Percentiles rank a stretch among this genome's conserved stretches.
phyloP scores from a whole-genome alignment of 208 protist genomes.

The Crithidia thermophila region DNA sequence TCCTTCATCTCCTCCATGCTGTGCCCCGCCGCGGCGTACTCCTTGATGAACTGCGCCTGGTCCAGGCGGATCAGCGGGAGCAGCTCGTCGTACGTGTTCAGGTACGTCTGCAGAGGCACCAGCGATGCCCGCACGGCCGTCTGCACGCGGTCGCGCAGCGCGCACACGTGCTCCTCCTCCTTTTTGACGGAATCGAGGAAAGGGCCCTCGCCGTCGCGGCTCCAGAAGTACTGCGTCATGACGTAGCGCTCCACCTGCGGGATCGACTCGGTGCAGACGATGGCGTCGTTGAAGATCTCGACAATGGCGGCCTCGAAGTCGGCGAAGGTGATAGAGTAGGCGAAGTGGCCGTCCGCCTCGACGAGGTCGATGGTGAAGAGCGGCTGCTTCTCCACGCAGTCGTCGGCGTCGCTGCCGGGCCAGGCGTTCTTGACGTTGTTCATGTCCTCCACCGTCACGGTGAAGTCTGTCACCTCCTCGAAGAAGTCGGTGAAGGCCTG shows the following conservation, averaged over 20 bases:
- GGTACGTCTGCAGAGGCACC: conserved; percentile 86
- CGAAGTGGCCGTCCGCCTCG: conserved; percentile 80
- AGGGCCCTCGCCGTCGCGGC: conserved; percentile 88
- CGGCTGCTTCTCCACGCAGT: conserved; percentile 94
- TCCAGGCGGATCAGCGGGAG: conserved; percentile 89
- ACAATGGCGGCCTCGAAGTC: conserved; percentile 90
- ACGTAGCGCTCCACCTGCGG: conserved; percentile 94
- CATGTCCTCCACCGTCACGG: conserved; percentile 88
- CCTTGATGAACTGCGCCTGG: conserved; percentile 83
- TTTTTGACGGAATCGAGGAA: conserved; percentile 90
- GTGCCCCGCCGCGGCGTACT: conserved; percentile 85
- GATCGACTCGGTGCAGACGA: conserved; percentile 87
- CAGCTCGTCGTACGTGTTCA: conserved; percentile 91
- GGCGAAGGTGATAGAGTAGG: conserved; percentile 86
- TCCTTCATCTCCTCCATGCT: conserved; percentile 91
- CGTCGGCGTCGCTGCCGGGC: conserved; percentile 92
- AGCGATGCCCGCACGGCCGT: conserved; percentile 64
- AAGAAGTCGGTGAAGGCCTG: conserved; percentile 90
- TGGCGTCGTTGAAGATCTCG: conserved; percentile 88
- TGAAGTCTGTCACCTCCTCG: conserved; percentile 91
- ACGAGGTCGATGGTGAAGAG: conserved; percentile 92
- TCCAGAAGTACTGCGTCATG: conserved; percentile 95
- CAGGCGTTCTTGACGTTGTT: conserved; percentile 88
- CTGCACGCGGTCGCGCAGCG: conserved; percentile 74
- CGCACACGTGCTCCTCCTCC: conserved; percentile 83